Conservation (phyloP, 805 yeast species). For the Pichia gijzeniarum region DNA sequence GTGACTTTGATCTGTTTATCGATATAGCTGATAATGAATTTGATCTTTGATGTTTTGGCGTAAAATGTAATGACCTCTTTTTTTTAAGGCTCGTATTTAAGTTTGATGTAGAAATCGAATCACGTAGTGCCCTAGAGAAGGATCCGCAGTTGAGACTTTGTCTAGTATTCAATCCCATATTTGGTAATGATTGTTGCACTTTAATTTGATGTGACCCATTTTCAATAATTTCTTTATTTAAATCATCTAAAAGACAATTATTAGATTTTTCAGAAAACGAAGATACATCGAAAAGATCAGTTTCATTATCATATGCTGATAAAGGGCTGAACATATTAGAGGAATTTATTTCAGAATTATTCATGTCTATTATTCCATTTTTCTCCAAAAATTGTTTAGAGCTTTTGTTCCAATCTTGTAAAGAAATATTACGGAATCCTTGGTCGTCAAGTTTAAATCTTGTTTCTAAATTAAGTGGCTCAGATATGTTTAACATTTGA, state of each 20-base stretch:
- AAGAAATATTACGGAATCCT: constrained; percentile 2
- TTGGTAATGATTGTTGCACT: constrained; percentile 5
- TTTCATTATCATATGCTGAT: not conserved
- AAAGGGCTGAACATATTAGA: not conserved
- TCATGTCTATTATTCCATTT: not conserved
- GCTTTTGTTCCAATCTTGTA: constrained; percentile 3
- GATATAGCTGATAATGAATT: constrained; percentile 9
- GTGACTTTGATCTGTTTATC: constrained; percentile 10
- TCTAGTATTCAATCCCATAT: not conserved
- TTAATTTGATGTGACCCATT: constrained; percentile 3
- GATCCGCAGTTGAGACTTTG: not conserved
- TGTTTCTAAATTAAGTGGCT: not conserved
- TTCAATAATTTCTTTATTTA: constrained; percentile 6
- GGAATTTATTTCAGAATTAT: not conserved
- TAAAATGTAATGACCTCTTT: not conserved
- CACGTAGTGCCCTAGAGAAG: not conserved
- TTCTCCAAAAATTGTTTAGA: not conserved
- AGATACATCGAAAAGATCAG: not conserved
- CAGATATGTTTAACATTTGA: constrained; percentile 8
- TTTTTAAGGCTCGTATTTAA: not conserved
- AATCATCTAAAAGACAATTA: constrained; percentile 1
- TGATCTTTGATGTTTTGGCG: constrained; percentile 3
- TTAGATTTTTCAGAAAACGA: not conserved
- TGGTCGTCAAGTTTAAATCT: not conserved
- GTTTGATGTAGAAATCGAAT: constrained; percentile 2